Conservation (phyloP, 805 yeast genomes). For the Metschnikowia lochheadii region DNA sequence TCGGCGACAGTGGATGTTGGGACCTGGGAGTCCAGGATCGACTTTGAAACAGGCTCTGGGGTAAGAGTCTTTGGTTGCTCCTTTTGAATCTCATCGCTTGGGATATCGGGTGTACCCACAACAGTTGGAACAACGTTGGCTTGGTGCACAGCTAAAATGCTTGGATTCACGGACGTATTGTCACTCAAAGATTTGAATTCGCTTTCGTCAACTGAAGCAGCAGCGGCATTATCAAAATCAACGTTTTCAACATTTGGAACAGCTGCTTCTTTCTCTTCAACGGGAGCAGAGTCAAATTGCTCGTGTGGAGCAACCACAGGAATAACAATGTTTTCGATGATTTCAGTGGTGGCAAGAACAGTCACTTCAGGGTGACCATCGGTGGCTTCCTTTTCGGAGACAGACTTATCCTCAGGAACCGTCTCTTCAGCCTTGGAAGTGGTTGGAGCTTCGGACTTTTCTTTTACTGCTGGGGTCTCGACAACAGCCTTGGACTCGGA, state of each 20-base stretch:
- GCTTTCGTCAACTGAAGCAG: neutral
- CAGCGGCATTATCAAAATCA: neutral
- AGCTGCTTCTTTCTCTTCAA: neutral
- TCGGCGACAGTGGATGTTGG: neutral
- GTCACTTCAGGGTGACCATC: slow-evolving; percentile 1
- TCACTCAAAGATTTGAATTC: neutral
- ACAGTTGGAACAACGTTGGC: slow-evolving; percentile 6
- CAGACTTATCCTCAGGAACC: neutral
- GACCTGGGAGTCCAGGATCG: neutral
- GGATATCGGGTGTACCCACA: slow-evolving; percentile 1
- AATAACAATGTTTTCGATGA: neutral
- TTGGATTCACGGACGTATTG: neutral
- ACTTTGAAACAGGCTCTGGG: slow-evolving; percentile 1
- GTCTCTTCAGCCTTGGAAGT: neutral
- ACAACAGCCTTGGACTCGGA: too few relatives aligned
- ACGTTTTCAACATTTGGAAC: neutral
- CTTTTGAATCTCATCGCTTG: slow-evolving; percentile 1
- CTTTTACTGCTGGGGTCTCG: too few relatives aligned
- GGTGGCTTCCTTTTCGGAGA: neutral
- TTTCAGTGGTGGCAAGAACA: neutral
- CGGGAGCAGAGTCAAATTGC: neutral
- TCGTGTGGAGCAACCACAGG: neutral
- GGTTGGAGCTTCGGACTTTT: neutral
- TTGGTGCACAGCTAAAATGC: slow-evolving; percentile 7
- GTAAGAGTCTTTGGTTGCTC: neutral